These are phyloP conservation scores for Thozetella sp. DNA, from an alignment of 495 filamentous ascomycete genomes.

Conservation along the genomic window DNA sequence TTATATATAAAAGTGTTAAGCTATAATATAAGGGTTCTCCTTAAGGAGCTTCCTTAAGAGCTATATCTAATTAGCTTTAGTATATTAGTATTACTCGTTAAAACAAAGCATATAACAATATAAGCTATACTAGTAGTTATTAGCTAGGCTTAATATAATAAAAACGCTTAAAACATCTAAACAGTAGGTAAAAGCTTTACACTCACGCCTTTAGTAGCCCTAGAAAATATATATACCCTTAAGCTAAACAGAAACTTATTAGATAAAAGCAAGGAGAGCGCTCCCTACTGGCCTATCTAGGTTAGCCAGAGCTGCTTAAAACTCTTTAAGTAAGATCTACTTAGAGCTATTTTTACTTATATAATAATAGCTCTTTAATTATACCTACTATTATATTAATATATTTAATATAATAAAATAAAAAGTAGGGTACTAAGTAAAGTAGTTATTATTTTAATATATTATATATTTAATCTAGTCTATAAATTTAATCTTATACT, in stretches of 20 bases:
- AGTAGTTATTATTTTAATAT: constrained; percentile 3
- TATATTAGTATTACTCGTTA: background rate
- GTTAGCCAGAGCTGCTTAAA: no score
- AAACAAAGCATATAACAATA: background rate
- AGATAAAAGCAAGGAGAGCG: background rate
- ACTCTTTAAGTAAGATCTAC: no score
- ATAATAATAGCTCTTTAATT: background rate
- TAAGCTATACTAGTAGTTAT: background rate
- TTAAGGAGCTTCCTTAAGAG: background rate
- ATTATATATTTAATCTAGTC: background rate
- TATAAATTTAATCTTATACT: background rate
- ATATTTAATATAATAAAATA: background rate
- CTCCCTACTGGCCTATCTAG: background rate
- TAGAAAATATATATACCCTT: background rate
- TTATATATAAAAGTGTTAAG: constrained; percentile 5
- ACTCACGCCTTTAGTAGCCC: background rate
- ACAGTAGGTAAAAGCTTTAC: constrained; percentile 5
- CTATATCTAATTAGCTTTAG: constrained; percentile 5
- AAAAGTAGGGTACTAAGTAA: background rate
- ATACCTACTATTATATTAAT: background rate
- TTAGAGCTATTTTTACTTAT: no score
- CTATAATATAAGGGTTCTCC: constrained; percentile 1
- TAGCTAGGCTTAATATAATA: background rate
- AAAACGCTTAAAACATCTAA: constrained; percentile 3
- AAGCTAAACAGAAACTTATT: background rate